Base-by-base conservation (phyloP, 495 filamentous ascomycete species). In the Penicillium egyptiacum region DNA sequence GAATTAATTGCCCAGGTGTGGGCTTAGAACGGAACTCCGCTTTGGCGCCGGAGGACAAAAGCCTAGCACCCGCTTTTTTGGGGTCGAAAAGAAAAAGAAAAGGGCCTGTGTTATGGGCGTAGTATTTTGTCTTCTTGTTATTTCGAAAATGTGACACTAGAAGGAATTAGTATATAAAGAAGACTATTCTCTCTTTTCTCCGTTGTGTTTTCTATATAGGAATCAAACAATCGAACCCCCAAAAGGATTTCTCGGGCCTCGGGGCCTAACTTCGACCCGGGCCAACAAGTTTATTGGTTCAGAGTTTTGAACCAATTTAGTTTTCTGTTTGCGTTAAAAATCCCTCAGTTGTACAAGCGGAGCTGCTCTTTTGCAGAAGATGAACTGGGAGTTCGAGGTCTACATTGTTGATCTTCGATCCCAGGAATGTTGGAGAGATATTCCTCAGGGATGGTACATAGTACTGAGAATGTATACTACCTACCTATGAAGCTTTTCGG, bases 11-110 rank as follows among this genome's bases (percentile, higher is more conserved):
- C n/a, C 26, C 28, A 1, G 30, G 30, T 7, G 11, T 16, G 33
- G 33, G 33, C 33, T 30, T 31, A 4, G 33, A 16, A 35, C 52
- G 60, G 57, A 50, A 45, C 57, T 57, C 57, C 61, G 61, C 47
- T 52, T 10, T 48, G 45, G 45, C 25, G 44, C 43, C 22, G 22
- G 6, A 46, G 12, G 11, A 16, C 14, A 37, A 37, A 35, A 35
- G 31, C 12, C 31, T 14, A 35, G 4, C n/a, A n/a, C n/a, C 33
- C 35, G n/a, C 35, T 17, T 39, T 17, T 37, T 37, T n/a, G 16
- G 11, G 30, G 33, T 37, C 14, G 4, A 35, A 35, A 37, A 17
- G 35, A 12, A 11, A 4, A 39, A 17, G 2, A n/a, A 6, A n/a
- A 39, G 7, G 35, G 40, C 1, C 10, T 42, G 10, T 33, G 30